A percentile compares a stretch with the other conserved stretches of the same genome.
These are phyloP conservation scores for Dendrobium huoshanense DNA, from an alignment of 106 monocot genomes.

Conservation along the genomic window DNA sequence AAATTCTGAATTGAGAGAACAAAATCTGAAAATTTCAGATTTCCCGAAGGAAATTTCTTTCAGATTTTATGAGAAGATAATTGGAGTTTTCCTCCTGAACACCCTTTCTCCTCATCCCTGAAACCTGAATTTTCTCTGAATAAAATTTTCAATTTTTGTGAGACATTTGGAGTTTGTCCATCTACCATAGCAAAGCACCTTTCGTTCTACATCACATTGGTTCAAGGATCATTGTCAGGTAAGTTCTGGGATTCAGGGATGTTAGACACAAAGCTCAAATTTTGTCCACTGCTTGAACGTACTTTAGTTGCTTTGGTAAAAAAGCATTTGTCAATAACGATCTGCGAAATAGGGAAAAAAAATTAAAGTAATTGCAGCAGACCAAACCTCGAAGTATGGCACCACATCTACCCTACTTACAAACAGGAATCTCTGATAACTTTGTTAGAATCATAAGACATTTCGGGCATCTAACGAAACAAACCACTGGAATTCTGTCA, in stretches of 20 bases:
- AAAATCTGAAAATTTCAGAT: too few relatives aligned
- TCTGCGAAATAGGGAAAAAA: not conserved
- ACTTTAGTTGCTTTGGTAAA: slow-evolving; percentile 31
- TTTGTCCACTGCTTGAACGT: not conserved
- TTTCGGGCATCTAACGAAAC: slow-evolving; percentile 54
- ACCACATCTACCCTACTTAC: slow-evolving; percentile 49
- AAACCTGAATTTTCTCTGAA: too few relatives aligned
- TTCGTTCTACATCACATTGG: too few relatives aligned
- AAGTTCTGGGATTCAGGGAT: slow-evolving; percentile 3
- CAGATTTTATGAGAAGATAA: too few relatives aligned
- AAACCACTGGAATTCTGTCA: not conserved
- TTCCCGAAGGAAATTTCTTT: too few relatives aligned
- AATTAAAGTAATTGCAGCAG: not conserved
- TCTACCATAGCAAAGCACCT: too few relatives aligned
- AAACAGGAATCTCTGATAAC: slow-evolving; percentile 33
- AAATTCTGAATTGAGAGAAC: too few relatives aligned
- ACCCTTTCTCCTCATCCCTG: too few relatives aligned
- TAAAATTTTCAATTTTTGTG: too few relatives aligned
- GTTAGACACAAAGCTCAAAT: not conserved
- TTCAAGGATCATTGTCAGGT: slow-evolving; percentile 1
- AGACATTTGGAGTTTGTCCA: too few relatives aligned
- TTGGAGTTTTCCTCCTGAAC: too few relatives aligned
- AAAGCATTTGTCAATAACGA: not conserved
- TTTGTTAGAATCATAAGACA: slow-evolving; percentile 30
- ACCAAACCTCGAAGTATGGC: slow-evolving; percentile 36